Percentiles rank a stretch among this genome's conserved stretches.
phyloP scores from a whole-genome alignment of 352 stramenopile genomes.

The Phytopythium litorale region DNA sequence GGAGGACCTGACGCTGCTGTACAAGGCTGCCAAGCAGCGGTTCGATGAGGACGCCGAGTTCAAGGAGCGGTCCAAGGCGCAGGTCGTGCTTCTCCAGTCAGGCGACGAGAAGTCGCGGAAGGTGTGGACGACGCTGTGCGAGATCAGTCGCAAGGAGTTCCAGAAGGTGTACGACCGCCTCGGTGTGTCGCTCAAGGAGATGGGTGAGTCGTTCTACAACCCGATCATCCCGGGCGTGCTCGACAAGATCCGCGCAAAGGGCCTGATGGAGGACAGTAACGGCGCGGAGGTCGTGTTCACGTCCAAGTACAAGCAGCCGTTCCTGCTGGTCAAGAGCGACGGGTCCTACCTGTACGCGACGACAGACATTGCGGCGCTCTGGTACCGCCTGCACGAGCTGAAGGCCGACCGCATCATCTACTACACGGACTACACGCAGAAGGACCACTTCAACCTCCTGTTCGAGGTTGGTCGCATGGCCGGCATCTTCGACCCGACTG shows the following conservation, averaged over 20 bases:
- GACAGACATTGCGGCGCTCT: slow-evolving; percentile 83
- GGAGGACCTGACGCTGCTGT: slow-evolving; percentile 93
- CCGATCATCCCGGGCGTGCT: slow-evolving; percentile 85
- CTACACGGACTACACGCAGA: slow-evolving; percentile 88
- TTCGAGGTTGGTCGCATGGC: slow-evolving; percentile 80
- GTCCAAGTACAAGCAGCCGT: slow-evolving; percentile 86
- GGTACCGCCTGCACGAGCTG: slow-evolving; percentile 82
- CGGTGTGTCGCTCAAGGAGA: slow-evolving; percentile 67
- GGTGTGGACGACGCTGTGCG: slow-evolving; percentile 79
- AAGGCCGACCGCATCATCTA: slow-evolving; percentile 81
- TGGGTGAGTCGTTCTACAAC: slow-evolving; percentile 88
- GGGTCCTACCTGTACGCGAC: slow-evolving; percentile 85
- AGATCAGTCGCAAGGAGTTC: slow-evolving; percentile 82
- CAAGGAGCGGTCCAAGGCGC: slow-evolving; percentile 94
- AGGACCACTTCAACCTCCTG: slow-evolving; percentile 84
- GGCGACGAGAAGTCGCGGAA: slow-evolving; percentile 79
- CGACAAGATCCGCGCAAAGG: slow-evolving; percentile 84
- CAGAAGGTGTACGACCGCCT: slow-evolving; percentile 86
- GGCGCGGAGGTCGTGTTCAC: slow-evolving; percentile 90
- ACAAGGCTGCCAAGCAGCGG: slow-evolving; percentile 92
- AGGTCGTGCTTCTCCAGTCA: slow-evolving; percentile 98
- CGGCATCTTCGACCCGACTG: slow-evolving; percentile 65
- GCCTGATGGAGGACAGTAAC: slow-evolving; percentile 89
- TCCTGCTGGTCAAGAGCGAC: slow-evolving; percentile 85
- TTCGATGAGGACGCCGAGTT: slow-evolving; percentile 97